Percentiles rank a stretch among this genome's conserved stretches.
Evolutionary conservation across 2,329 filamentous ascomycete genomes (phyloP).

Genomic region (Fusarium clavum): DNA sequence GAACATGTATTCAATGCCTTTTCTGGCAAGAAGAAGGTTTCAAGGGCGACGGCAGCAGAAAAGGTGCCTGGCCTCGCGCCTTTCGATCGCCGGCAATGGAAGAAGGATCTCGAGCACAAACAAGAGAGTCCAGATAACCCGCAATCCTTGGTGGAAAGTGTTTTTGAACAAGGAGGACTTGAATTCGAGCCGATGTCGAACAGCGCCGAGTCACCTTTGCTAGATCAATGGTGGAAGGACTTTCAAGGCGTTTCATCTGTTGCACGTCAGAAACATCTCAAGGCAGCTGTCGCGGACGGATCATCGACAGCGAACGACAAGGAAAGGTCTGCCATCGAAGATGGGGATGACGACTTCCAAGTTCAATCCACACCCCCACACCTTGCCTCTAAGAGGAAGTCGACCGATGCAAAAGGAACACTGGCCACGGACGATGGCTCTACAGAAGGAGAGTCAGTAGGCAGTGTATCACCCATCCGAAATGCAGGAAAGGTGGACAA

Average conservation of each 20-base stretch:
- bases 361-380: constrained; percentile 61
- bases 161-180: constrained; percentile 55
- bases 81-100: constrained; percentile 59
- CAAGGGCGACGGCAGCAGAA: constrained; percentile 58
- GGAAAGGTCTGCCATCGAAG: constrained; percentile 44
- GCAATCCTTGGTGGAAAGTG: constrained; percentile 53
- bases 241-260: constrained; percentile 51
- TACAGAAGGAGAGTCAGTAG: constrained; percentile 49
- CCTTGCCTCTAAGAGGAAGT: constrained; percentile 47
- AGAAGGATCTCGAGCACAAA: constrained; percentile 41
- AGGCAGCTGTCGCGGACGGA: constrained; percentile 17
- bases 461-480: constrained; percentile 8
- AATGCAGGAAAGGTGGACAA: constrained; percentile 33
- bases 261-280: constrained; percentile 33
- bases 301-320: constrained; percentile 31
- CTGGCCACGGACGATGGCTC: constrained; percentile 44
- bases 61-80: constrained; percentile 64
- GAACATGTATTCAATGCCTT: constrained; percentile 66
- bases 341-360: constrained; percentile 64
- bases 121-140: constrained; percentile 49
- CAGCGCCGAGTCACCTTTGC: constrained; percentile 48
- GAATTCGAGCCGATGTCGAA: constrained; percentile 46
- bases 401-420: constrained; percentile 16
- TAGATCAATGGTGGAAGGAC: constrained; percentile 64
- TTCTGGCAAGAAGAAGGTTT: constrained; percentile 60